Percentiles rank a stretch among this genome's conserved stretches.
phyloP scores from a whole-genome alignment of 257 asterid genomes.

The Salvia miltiorrhiza region DNA sequence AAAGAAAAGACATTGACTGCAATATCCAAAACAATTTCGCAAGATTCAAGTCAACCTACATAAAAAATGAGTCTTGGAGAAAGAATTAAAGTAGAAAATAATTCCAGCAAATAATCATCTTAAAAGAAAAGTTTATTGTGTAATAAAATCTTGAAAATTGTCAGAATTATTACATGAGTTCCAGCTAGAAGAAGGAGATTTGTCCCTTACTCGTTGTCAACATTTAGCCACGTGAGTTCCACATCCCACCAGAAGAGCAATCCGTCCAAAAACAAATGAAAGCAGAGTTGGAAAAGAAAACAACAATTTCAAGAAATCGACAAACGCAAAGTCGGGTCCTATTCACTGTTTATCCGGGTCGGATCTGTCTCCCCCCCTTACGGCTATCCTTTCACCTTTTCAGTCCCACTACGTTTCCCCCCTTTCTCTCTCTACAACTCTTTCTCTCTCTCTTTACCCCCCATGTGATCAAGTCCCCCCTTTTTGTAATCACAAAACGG shows the following conservation, averaged over 20 bases:
- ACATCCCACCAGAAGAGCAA: conserved; percentile 4
- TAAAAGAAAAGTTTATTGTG: background rate
- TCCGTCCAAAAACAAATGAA: background rate
- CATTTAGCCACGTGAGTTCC: conserved; percentile 35
- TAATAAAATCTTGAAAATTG: background rate
- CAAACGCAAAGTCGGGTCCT: conserved; percentile 25
- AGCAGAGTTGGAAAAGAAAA: background rate
- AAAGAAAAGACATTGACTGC: background rate
- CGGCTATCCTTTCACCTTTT: conserved; percentile 28
- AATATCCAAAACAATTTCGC: background rate
- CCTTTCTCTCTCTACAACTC: conserved; percentile 15
- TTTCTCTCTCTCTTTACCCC: conserved; percentile 15
- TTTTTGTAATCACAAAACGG: conserved; percentile 25
- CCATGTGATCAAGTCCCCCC: conserved; percentile 33
- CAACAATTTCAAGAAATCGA: conserved; percentile 17
- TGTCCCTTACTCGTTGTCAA: conserved; percentile 23
- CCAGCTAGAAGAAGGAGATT: background rate
- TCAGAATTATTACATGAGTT: background rate
- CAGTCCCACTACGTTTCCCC: conserved; percentile 50
- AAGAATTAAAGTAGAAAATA: background rate
- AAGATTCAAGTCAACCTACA: background rate
- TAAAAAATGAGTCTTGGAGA: background rate
- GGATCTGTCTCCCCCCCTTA: conserved; percentile 27
- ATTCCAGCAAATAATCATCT: background rate
- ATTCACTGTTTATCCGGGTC: conserved; percentile 31